Percentiles rank a stretch among this genome's conserved stretches.
phyloP scores from a whole-genome alignment of 2,329 filamentous ascomycete species.

The Orbilia javanica region DNA sequence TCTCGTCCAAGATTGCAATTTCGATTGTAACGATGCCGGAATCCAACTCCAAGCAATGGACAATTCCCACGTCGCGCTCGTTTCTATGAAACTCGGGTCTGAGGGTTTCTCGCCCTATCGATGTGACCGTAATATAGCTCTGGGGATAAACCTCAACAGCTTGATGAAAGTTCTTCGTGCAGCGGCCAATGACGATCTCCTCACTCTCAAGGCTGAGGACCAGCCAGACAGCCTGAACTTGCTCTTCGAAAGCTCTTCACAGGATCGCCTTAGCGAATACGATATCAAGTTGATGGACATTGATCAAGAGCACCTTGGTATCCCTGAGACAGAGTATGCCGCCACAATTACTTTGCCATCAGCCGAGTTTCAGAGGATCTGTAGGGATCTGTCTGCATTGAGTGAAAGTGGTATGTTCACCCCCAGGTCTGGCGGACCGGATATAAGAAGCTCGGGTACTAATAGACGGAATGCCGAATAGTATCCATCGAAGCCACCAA shows the following conservation, averaged over 20 bases:
- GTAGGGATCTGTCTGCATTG: constrained; percentile 88
- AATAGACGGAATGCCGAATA: constrained; percentile 65
- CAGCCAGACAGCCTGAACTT: constrained; percentile 95
- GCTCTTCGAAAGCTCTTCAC: constrained; percentile 89
- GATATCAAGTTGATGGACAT: constrained; percentile 99
- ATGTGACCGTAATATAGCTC: constrained; percentile 98
- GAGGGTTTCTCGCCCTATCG: constrained; percentile 95
- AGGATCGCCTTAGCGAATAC: constrained; percentile 96
- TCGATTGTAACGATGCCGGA: constrained; percentile 99
- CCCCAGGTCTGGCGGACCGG: neutral
- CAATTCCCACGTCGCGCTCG: constrained; percentile 98
- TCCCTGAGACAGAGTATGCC: constrained; percentile 98
- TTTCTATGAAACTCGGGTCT: constrained; percentile 98
- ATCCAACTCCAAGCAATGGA: constrained; percentile 99
- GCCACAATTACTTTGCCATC: constrained; percentile 91
- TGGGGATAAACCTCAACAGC: constrained; percentile 95
- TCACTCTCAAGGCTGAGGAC: constrained; percentile 98
- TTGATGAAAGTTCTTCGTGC: constrained; percentile 97
- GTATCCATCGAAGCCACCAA: constrained; percentile 96
- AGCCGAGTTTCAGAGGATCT: constrained; percentile 92
- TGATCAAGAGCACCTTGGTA: constrained; percentile 98
- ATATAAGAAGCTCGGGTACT: neutral
- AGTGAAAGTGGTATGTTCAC: constrained; percentile 86
- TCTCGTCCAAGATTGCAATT: constrained; percentile 99
- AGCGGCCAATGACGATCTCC: constrained; percentile 91